Conservation (phyloP, 495 filamentous ascomycete genomes). For the Pseudevernia furfuracea region DNA sequence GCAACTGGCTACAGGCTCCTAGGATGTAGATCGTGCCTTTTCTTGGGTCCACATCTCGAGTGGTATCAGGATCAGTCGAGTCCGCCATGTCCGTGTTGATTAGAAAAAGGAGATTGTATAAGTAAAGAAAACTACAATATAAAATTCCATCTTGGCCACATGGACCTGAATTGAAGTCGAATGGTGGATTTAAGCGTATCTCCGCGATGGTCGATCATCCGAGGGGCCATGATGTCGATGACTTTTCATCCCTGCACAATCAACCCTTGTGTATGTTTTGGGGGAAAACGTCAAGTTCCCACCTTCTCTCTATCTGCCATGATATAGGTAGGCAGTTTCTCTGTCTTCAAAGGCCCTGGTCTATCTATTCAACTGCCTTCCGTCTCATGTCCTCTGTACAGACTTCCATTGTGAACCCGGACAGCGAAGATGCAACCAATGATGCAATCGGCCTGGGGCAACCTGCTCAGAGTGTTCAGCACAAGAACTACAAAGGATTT, state of each 20-base stretch:
- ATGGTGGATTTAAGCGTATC: conserved; percentile 3
- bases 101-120: no score
- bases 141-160: neutral
- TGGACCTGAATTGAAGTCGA: neutral
- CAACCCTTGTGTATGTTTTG: no score
- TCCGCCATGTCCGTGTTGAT: conserved; percentile 13
- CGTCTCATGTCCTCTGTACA: conserved; percentile 15
- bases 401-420: conserved; percentile 20
- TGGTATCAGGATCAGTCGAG: conserved; percentile 16
- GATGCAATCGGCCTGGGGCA: conserved; percentile 22
- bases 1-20: neutral
- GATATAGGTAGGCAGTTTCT: neutral
- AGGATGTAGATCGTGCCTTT: conserved; percentile 17
- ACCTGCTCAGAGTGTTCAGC: conserved; percentile 14
- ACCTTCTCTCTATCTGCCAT: neutral
- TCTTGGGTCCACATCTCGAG: conserved; percentile 19
- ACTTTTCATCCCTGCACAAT: neutral
- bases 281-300: neutral
- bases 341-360: neutral
- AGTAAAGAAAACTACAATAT: no score
- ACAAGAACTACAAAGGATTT: conserved; percentile 75
- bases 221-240: neutral
- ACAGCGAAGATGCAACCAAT: conserved; percentile 19
- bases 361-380: neutral
- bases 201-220: neutral